Conservation (phyloP, 2,329 filamentous ascomycete genomes). For the Fusarium ambrosium region DNA sequence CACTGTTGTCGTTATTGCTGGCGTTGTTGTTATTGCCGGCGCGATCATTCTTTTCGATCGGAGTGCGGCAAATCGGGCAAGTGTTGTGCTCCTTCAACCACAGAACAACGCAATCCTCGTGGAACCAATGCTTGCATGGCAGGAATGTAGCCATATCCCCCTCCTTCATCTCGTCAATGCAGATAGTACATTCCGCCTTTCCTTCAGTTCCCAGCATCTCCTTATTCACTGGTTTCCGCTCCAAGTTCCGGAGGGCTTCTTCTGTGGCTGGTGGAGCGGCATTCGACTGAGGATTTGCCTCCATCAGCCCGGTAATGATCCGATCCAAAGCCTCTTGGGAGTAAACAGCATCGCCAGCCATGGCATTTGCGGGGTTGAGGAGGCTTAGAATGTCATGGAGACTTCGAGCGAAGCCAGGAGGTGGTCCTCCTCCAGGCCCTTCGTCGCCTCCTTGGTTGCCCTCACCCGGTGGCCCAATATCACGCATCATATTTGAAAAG, state of each 20-base stretch:
- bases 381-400: slow-evolving; percentile 69
- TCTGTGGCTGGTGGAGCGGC: slow-evolving; percentile 86
- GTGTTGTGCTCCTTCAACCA: slow-evolving; percentile 95
- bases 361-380: slow-evolving; percentile 65
- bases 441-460: slow-evolving; percentile 41
- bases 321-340: slow-evolving; percentile 91
- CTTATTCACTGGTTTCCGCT: slow-evolving; percentile 77
- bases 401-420: slow-evolving; percentile 49
- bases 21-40: slow-evolving; percentile 35
- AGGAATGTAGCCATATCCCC: slow-evolving; percentile 82
- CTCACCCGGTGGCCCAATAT: slow-evolving; percentile 52
- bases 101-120: slow-evolving; percentile 81
- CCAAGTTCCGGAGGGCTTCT: slow-evolving; percentile 79
- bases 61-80: slow-evolving; percentile 83
- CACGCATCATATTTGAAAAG: slow-evolving; percentile 61
- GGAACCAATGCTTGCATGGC: slow-evolving; percentile 95
- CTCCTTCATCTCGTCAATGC: slow-evolving; percentile 85
- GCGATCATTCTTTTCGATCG: slow-evolving; percentile 60
- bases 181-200: slow-evolving; percentile 92
- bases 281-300: slow-evolving; percentile 80
- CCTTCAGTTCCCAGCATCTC: slow-evolving; percentile 76
- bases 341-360: slow-evolving; percentile 86
- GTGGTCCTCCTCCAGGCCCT: slow-evolving; percentile 25
- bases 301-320: slow-evolving; percentile 90
- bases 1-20: slow-evolving; percentile 12